phyloP scores from a whole-genome alignment of 768 basidiomycete genomes.

The Mycena indigotica region DNA sequence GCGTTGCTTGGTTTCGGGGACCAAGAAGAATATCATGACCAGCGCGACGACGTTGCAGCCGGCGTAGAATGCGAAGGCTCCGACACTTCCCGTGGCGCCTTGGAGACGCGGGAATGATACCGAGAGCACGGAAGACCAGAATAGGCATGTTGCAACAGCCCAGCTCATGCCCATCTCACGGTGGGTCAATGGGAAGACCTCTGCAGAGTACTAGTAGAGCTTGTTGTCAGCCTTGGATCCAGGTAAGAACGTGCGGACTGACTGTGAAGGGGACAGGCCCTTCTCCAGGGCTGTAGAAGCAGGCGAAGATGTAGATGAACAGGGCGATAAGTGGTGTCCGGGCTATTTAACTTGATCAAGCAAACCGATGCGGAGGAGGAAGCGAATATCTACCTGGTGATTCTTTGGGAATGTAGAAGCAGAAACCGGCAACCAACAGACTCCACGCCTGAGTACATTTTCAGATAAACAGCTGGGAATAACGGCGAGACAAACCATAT shows the following conservation, averaged over 20 bases:
- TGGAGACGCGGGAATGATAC: constrained; percentile 63
- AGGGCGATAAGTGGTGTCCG: constrained; percentile 44
- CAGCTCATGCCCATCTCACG: constrained; percentile 60
- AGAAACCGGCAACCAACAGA: constrained; percentile 74
- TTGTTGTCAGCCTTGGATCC: neutral
- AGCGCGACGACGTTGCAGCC: constrained; percentile 53
- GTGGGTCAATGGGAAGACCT: constrained; percentile 85
- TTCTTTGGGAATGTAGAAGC: constrained; percentile 51
- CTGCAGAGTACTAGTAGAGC: constrained; percentile 66
- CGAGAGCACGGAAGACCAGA: constrained; percentile 57
- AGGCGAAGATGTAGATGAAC: constrained; percentile 41
- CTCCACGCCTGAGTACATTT: constrained; percentile 57
- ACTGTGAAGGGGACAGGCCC: constrained; percentile 84
- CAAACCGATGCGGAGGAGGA: too few relatives aligned
- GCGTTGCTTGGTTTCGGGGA: constrained; percentile 58
- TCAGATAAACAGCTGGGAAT: neutral
- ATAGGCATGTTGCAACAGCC: constrained; percentile 54
- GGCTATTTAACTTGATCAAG: constrained; percentile 32
- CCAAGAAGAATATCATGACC: constrained; percentile 56
- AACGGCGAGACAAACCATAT: constrained; percentile 41
- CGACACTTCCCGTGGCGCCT: constrained; percentile 42
- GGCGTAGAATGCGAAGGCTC: constrained; percentile 61
- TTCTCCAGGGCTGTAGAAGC: constrained; percentile 82
- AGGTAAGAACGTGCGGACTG: too few relatives aligned
- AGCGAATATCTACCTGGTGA: too few relatives aligned